Evolutionary conservation across 495 filamentous ascomycete genomes (phyloP), one percentile per base, ranked within the genome.

Genomic region (Viridothelium virens): DNA sequence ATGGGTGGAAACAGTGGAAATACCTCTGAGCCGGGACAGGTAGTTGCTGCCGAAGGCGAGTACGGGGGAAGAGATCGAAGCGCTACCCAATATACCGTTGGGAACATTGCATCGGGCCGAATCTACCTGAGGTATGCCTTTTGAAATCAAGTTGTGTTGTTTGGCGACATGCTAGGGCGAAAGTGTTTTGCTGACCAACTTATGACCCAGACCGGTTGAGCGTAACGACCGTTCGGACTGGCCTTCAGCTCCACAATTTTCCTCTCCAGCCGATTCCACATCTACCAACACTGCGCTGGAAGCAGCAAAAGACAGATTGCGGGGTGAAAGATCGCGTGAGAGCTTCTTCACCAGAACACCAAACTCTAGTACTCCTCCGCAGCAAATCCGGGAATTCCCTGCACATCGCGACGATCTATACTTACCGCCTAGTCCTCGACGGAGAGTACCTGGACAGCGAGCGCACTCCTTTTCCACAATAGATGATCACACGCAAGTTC

Each of bases 61-160:
- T 67, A 2, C 65, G 70, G 36, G 2, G 56, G 61, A 31, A 38
- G 14, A 63, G 71, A 25, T n/a, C 39, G n/a, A 66, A 64, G 61
- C 68, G 63, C 63, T 56, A 62, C 39, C 62, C 89, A 94, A 72
- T 97, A 96, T 76, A 90, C 91, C 10, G 93, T 97, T 65, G 91
- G 90, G 34, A 97, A 96, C 78, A 89, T 97, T 65, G 92, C 93
- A 94, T 79, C 53, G 7, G 93, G 93, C 44, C 87, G 88, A 76
- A 92, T 97, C 75, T 97, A 94, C 75, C 79, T 97, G 66, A 91
- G 92, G 93, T 96, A 89, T 74, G 64, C 31, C 5, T 10, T 59
- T 33, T 34, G 31, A 36, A 59, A 33, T 7, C 31, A 36, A 48
- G 44, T 39, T 36, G 18, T 50, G 37, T 7, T 65, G 64, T 16